These are phyloP conservation scores for Monosporozyma siamensis DNA, from an alignment of 805 yeast species.

Conservation along the genomic window DNA sequence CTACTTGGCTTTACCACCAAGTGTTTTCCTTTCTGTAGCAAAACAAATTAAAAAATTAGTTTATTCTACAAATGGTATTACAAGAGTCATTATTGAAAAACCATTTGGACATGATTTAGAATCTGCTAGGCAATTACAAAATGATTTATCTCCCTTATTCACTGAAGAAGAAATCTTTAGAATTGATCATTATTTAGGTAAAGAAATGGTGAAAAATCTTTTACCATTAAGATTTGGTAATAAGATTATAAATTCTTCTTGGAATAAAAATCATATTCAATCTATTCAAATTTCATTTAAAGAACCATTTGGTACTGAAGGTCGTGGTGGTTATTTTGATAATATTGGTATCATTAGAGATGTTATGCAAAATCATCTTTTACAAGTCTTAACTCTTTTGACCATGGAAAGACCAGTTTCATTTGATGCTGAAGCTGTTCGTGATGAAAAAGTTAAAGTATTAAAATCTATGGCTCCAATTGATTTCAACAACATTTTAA, in stretches of 20 bases:
- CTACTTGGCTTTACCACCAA: constrained; percentile 92
- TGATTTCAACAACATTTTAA: constrained; percentile 52
- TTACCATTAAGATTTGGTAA: constrained; percentile 86
- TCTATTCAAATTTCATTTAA: constrained; percentile 86
- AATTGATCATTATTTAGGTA: constrained; percentile 95
- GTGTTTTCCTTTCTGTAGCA: constrained; percentile 77
- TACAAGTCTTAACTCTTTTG: constrained; percentile 82
- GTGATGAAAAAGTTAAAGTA: constrained; percentile 94
- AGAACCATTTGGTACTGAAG: constrained; percentile 98
- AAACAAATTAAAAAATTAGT: constrained; percentile 56
- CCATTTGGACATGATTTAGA: constrained; percentile 93
- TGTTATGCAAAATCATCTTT: constrained; percentile 94
- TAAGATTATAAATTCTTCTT: constrained; percentile 71
- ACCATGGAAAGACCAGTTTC: constrained; percentile 94
- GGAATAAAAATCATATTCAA: constrained; percentile 74
- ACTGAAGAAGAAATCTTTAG: constrained; percentile 86
- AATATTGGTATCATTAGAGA: constrained; percentile 91
- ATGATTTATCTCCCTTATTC: constrained; percentile 73
- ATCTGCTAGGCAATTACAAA: constrained; percentile 68
- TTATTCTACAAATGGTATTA: constrained; percentile 59
- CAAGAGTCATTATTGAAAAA: constrained; percentile 87
- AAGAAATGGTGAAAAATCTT: constrained; percentile 94
- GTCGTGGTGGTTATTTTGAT: constrained; percentile 97
- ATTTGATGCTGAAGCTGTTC: constrained; percentile 84
- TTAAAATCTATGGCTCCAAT: constrained; percentile 71